A percentile compares a stretch with the other conserved stretches of the same genome.
These are phyloP conservation scores for Helicostylum pulchrum DNA, from an alignment of 192 early-diverging fungal genomes.

Conservation along the genomic window DNA sequence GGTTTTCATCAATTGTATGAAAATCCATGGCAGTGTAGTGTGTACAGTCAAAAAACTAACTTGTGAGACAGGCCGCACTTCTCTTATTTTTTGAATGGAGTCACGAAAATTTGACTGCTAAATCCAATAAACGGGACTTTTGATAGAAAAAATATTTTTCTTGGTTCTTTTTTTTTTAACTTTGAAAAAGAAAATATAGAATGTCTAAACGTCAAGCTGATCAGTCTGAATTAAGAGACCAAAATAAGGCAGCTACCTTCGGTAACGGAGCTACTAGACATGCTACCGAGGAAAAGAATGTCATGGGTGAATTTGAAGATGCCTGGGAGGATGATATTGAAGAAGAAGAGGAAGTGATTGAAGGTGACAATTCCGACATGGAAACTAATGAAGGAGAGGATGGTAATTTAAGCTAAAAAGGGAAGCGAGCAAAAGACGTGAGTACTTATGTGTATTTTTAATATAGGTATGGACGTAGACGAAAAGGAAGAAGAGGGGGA, in stretches of 20 bases:
- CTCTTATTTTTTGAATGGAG: no score
- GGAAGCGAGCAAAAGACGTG: not conserved
- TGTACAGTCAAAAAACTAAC: no score
- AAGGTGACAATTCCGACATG: slow-evolving; percentile 43
- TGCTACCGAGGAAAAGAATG: slow-evolving; percentile 42
- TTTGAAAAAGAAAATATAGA: not conserved
- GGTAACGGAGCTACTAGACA: slow-evolving; percentile 13
- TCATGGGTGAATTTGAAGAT: slow-evolving; percentile 92
- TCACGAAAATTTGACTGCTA: no score
- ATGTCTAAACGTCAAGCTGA: slow-evolving; percentile 42
- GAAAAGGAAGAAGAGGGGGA: slow-evolving; percentile 58
- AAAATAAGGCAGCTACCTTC: slow-evolving; percentile 1
- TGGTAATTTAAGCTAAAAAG: slow-evolving; percentile 29
- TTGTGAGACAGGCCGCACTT: no score
- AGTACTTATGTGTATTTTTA: not conserved
- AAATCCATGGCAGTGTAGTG: no score
- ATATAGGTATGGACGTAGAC: slow-evolving; percentile 47
- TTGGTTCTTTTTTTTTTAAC: not conserved
- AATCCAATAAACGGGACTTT: no score
- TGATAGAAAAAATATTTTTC: no score
- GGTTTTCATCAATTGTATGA: no score
- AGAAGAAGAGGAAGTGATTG: slow-evolving; percentile 55
- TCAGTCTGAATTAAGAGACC: slow-evolving; percentile 22
- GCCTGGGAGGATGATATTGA: slow-evolving; percentile 85
- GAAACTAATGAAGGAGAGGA: slow-evolving; percentile 39